These are phyloP conservation scores for Ammopiptanthus mongolicus DNA, from an alignment of 306 rosid genomes.

Conservation along the genomic window DNA sequence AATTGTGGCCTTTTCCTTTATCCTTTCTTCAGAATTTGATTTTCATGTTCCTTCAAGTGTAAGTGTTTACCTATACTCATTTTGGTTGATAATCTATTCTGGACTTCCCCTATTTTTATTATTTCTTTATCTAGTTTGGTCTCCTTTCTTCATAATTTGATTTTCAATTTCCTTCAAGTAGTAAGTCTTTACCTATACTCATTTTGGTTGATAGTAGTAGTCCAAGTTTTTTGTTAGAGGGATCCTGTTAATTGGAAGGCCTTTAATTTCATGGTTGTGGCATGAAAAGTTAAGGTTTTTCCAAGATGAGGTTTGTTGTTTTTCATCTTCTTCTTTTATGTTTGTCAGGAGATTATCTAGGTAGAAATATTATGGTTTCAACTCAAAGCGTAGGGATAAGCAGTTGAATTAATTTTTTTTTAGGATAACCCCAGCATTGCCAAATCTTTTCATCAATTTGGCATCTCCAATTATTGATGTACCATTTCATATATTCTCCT, in stretches of 20 bases:
- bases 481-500: conserved; percentile 87
- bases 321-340: background rate
- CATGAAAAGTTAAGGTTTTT: conserved; percentile 80
- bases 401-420: conserved; percentile 92
- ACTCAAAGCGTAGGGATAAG: conserved; percentile 75
- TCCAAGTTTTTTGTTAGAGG: too few species aligned
- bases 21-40: too few species aligned
- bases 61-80: too few species aligned
- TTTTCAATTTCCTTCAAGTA: too few species aligned
- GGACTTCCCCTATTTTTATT: too few species aligned
- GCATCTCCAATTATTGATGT: conserved; percentile 96
- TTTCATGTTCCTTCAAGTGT: too few species aligned
- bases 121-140: too few species aligned
- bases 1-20: too few species aligned
- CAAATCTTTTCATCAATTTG: conserved; percentile 94
- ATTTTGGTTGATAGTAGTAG: too few species aligned
- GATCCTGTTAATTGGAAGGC: conserved; percentile 88
- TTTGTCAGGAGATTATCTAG: background rate
- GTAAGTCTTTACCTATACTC: too few species aligned
- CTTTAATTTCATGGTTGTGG: conserved; percentile 89
- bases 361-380: background rate
- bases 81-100: too few species aligned
- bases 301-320: conserved; percentile 74
- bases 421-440: conserved; percentile 89
- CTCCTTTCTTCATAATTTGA: too few species aligned